Evolutionary conservation across 306 rosid species (phyloP).

Genomic region (Dryas octopetala): DNA sequence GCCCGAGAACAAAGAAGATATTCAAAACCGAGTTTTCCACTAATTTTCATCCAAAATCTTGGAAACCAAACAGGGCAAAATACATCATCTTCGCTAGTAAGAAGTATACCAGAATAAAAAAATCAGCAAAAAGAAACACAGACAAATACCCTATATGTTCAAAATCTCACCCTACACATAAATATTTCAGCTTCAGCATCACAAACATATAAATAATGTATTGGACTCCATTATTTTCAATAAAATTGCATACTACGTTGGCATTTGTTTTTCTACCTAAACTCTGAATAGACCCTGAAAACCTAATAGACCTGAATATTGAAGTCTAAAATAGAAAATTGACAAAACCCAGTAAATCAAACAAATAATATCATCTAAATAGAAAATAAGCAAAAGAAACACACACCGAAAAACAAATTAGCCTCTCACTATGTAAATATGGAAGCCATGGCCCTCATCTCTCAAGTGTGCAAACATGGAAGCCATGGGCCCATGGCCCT

Average conservation of each 20-base stretch:
- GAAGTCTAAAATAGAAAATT: not conserved
- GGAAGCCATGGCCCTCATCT: constrained; percentile 14
- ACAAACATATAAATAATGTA: not conserved
- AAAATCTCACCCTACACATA: not conserved
- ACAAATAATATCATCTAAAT: not conserved
- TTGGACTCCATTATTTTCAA: not conserved
- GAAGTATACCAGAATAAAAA: not conserved
- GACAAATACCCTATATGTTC: not conserved
- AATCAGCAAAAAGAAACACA: not conserved
- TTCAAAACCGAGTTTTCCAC: not conserved
- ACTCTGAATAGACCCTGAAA: not conserved
- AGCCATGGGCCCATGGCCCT: constrained; percentile 9
- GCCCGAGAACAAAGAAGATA: not conserved
- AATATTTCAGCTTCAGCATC: not conserved
- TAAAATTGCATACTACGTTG: not conserved
- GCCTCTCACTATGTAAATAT: not conserved
- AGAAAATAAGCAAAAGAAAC: not conserved
- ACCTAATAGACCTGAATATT: not conserved
- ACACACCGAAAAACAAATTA: not conserved
- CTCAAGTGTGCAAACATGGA: not conserved
- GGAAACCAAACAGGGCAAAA: not conserved
- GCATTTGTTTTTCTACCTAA: not conserved
- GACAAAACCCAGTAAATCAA: not conserved
- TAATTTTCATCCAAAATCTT: not conserved
- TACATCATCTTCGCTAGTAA: not conserved